Base-by-base conservation (phyloP, 805 yeast genomes). In the Isabelozyma rhagii region DNA sequence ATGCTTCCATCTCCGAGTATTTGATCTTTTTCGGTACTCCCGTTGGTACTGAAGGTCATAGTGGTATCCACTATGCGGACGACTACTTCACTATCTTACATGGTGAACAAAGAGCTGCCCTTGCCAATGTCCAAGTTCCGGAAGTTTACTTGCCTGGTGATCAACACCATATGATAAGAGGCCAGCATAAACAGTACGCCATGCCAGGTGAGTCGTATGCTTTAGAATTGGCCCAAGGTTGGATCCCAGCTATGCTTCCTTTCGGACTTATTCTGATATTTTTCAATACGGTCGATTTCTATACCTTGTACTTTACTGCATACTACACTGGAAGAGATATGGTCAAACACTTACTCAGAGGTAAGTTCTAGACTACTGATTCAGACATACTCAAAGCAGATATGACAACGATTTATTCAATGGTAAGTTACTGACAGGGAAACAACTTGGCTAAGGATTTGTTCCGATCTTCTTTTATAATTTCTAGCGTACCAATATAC, bases 201-300 rank as follows among this genome's bases (percentile, higher is more conserved):
- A 89, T 94, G 96, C 86, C 89, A 1, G 67, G 80, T 29, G 96
- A 87, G 38, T 77, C 88, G 0, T 94, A 84, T 69, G 97, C 99
- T 9, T 74, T 94, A 56, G 99, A 94, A 67, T 78, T 93, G 61
- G 99, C 99, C 7, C 98, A 93, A 74, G 99, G 99, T 52, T 94
- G 97, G 96, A 89, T 94, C 56, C 98, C 99, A 36, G 85, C 93
- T 41, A 94, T 94, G 99, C 78, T 94, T 52, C 98, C 98, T 17
- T 94, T 94, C 66, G 99, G 99, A 0, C 83, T 93, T 70, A 72
- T 89, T 45, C 96, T 90, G 64, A 81, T 87, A 4, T 61, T 87
- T 51, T 79, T 85, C 47, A 85, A 96, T 41, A 94, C 98, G 13
- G 68, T 92, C 58, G 99, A 94, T 66, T 66, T 84, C 51, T 67